phyloP scores from a whole-genome alignment of 2,329 filamentous ascomycete species.

The Aspergillus latus region DNA sequence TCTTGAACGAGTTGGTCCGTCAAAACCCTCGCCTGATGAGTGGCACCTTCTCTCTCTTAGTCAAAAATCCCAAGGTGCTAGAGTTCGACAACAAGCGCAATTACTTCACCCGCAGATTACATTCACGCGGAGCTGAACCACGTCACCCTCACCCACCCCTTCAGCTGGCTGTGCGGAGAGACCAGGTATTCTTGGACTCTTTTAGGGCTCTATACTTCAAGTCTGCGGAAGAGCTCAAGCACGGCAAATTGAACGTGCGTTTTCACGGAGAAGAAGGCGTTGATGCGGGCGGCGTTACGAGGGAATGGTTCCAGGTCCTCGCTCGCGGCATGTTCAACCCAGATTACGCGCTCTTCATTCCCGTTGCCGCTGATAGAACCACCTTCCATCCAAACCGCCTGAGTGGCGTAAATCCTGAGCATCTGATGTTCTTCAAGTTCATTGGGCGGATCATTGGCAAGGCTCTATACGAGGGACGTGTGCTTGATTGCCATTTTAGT shows the following conservation, averaged over 20 bases:
- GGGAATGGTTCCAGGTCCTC: constrained; percentile 99
- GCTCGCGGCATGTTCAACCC: constrained; percentile 98
- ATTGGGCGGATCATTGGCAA: constrained; percentile 98
- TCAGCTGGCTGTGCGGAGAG: constrained; percentile 84
- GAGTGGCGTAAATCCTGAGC: constrained; percentile 91
- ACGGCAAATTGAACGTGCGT: constrained; percentile 94
- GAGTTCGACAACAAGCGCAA: constrained; percentile 99
- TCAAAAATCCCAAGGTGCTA: constrained; percentile 97
- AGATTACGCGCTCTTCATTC: constrained; percentile 93
- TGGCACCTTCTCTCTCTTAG: constrained; percentile 89
- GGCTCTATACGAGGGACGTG: constrained; percentile 90
- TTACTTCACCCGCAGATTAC: constrained; percentile 94
- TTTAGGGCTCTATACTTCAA: constrained; percentile 99
- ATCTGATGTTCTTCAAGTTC: constrained; percentile 98
- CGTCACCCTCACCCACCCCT: constrained; percentile 74
- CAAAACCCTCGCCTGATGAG: constrained; percentile 99
- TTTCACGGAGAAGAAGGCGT: constrained; percentile 98
- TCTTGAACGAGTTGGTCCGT: constrained; percentile 94
- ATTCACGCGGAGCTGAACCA: constrained; percentile 68
- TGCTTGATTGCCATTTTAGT: constrained; percentile 98
- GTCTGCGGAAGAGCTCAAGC: constrained; percentile 94
- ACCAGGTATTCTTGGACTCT: constrained; percentile 96
- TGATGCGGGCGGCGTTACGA: constrained; percentile 93
- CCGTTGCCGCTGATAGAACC: constrained; percentile 93
- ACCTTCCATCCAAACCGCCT: constrained; percentile 98